Evolutionary conservation across 2,329 filamentous ascomycete genomes (phyloP).

Genomic region (Tolypocladium tropicale): DNA sequence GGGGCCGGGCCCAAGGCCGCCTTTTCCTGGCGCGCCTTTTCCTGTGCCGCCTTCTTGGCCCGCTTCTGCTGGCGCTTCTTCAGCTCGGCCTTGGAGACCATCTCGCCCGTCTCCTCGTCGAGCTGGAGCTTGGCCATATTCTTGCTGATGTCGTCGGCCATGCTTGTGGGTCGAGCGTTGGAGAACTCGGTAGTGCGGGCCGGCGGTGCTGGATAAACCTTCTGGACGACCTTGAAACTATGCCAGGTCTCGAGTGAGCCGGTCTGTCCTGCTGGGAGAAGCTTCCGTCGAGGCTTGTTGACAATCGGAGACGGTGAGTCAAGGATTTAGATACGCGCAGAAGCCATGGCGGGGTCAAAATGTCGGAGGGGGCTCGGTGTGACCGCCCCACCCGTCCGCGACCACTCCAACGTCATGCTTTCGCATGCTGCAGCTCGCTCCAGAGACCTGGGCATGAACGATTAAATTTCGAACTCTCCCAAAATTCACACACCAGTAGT

Average conservation of each 20-base stretch:
- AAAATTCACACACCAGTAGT: no score
- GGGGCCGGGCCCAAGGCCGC: conserved; percentile 47
- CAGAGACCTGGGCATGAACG: no score
- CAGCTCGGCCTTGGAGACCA: conserved; percentile 52
- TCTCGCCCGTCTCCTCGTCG: conserved; percentile 53
- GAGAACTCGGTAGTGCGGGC: no score
- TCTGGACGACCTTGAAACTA: neutral
- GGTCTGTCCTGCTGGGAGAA: neutral
- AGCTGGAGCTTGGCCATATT: conserved; percentile 47
- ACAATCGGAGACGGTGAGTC: neutral
- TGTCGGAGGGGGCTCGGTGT: neutral
- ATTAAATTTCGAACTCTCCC: no score
- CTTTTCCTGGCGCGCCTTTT: conserved; percentile 79
- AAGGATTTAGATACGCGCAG: neutral
- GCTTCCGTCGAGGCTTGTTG: neutral
- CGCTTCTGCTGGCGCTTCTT: conserved; percentile 49
- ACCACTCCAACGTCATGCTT: neutral
- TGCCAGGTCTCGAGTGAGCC: neutral
- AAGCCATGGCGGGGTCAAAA: neutral
- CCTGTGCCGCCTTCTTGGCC: conserved; percentile 40
- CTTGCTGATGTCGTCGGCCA: conserved; percentile 38
- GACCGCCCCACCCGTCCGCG: neutral
- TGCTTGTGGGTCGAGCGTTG: conserved; percentile 9
- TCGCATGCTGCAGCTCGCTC: neutral
- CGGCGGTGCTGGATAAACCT: neutral